Conservation (phyloP, 768 basidiomycete genomes). For the Sporobolomyces phaffii region DNA sequence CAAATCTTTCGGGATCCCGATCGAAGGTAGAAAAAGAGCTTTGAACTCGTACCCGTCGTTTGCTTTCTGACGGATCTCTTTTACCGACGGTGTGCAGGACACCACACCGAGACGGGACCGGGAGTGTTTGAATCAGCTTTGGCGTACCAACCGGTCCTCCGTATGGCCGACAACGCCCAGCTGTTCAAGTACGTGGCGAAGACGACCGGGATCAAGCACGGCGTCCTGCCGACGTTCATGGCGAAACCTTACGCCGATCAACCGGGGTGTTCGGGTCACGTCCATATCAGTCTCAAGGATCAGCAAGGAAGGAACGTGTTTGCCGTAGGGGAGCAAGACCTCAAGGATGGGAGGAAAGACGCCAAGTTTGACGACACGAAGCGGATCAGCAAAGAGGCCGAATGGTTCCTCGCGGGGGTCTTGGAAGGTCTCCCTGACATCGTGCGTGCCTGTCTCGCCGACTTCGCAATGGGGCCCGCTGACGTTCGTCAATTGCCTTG, state of each 20-base stretch:
- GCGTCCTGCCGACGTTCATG: constrained; percentile 84
- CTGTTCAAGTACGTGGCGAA: constrained; percentile 90
- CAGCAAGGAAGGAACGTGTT: constrained; percentile 68
- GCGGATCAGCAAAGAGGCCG: constrained; percentile 72
- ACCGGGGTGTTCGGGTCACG: constrained; percentile 93
- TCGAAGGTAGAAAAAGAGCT: constrained; percentile 87
- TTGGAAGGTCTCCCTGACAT: constrained; percentile 79
- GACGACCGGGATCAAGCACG: constrained; percentile 80
- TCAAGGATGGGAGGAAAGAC: constrained; percentile 57
- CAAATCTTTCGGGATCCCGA: constrained; percentile 62
- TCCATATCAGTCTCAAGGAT: constrained; percentile 80
- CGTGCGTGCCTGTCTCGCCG: constrained; percentile 53
- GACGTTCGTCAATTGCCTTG: too few species aligned
- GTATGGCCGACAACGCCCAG: constrained; percentile 86
- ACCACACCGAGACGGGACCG: constrained; percentile 73
- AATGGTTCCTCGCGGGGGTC: constrained; percentile 91
- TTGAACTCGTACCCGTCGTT: constrained; percentile 46
- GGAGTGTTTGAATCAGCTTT: constrained; percentile 59
- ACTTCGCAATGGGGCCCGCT: too few species aligned
- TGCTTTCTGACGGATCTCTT: background rate
- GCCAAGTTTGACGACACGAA: constrained; percentile 76
- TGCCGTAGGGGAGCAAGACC: constrained; percentile 60
- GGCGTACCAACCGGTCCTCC: constrained; percentile 67
- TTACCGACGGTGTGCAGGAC: constrained; percentile 7
- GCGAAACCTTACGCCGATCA: constrained; percentile 54